These are phyloP conservation scores for Metschnikowia picachoensis DNA, from an alignment of 805 yeast genomes.

Conservation along the genomic window DNA sequence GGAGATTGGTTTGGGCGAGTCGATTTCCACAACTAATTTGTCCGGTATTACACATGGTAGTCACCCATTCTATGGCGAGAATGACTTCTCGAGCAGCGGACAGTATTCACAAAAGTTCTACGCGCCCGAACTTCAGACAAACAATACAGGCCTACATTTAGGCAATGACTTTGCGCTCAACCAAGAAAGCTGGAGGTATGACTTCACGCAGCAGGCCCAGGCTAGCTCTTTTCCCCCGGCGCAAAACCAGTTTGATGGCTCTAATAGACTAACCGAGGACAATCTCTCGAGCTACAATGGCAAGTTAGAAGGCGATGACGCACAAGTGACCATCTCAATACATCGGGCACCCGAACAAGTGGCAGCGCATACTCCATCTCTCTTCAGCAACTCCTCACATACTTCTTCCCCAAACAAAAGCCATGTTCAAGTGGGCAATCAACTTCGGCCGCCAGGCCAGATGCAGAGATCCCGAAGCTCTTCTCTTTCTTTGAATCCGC, in stretches of 20 bases:
- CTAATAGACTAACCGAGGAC: slow-evolving; percentile 16
- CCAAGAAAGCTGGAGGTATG: slow-evolving; percentile 1
- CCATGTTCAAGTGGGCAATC: slow-evolving; percentile 21
- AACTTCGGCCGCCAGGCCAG: slow-evolving; percentile 8
- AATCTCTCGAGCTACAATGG: slow-evolving; percentile 17
- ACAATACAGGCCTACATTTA: not conserved
- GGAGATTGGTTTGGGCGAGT: slow-evolving; percentile 38
- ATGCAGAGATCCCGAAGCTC: slow-evolving; percentile 3
- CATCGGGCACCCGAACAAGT: slow-evolving; percentile 26
- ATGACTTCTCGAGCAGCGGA: not conserved
- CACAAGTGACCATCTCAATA: slow-evolving; percentile 19
- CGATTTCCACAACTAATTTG: slow-evolving; percentile 35
- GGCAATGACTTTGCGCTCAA: not conserved
- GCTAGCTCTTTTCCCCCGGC: not conserved
- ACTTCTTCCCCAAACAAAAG: slow-evolving; percentile 32
- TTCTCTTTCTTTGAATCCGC: slow-evolving; percentile 4
- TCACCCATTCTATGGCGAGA: not conserved
- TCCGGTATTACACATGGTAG: slow-evolving; percentile 4
- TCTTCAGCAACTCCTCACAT: slow-evolving; percentile 49
- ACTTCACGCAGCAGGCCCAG: slow-evolving; percentile 1
- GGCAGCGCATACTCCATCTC: slow-evolving; percentile 48
- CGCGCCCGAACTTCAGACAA: not conserved
- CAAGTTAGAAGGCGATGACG: slow-evolving; percentile 7
- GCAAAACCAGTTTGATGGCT: not conserved
- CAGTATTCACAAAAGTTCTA: not conserved